Conservation (phyloP, 768 basidiomycete species). For the Tulasnella sp. region DNA sequence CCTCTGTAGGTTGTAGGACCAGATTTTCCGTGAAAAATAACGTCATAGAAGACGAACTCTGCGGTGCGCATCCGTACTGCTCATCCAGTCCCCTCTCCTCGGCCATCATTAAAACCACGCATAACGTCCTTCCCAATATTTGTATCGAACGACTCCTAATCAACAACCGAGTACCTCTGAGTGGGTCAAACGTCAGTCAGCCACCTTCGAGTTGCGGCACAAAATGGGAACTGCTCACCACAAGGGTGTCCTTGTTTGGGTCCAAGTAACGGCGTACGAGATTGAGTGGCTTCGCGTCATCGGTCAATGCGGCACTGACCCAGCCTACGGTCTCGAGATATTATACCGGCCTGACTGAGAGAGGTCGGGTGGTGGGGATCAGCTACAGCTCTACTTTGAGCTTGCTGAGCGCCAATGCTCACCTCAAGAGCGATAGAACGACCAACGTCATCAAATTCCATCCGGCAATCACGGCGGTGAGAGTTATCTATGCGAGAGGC, state of each 20-base stretch:
- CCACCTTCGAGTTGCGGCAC: not conserved
- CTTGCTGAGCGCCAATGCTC: not conserved
- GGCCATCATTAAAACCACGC: not conserved
- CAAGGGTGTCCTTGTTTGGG: constrained; percentile 9
- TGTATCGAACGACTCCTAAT: not conserved
- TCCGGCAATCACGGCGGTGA: no score
- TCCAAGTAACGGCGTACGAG: no score
- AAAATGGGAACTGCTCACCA: not conserved
- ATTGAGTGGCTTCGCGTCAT: no score
- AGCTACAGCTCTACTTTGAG: not conserved
- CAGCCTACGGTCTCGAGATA: constrained; percentile 20
- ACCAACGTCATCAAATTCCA: not conserved
- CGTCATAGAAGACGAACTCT: not conserved
- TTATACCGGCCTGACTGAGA: constrained; percentile 8
- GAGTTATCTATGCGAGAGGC: not conserved
- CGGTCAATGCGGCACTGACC: not conserved
- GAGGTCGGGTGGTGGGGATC: not conserved
- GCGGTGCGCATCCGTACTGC: not conserved
- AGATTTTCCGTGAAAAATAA: no score
- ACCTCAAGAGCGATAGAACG: not conserved
- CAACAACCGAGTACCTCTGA: not conserved
- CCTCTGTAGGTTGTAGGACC: no score
- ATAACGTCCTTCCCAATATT: not conserved
- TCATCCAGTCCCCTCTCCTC: not conserved
- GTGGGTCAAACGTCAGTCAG: not conserved